phyloP scores from a whole-genome alignment of 768 basidiomycete genomes.

The Ramaria rubella region DNA sequence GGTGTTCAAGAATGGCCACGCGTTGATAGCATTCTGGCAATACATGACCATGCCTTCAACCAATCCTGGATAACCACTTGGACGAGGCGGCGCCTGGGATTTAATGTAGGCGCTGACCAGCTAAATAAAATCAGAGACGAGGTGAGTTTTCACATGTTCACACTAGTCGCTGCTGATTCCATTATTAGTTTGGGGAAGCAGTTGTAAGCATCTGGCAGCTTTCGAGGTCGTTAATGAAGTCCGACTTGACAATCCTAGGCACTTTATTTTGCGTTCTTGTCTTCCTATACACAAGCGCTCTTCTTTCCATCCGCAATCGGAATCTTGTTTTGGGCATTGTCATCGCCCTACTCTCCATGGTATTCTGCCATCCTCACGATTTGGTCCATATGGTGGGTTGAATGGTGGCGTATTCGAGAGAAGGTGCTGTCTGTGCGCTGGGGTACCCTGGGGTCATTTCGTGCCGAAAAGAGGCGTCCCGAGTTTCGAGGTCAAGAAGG shows the following conservation, averaged over 20 bases:
- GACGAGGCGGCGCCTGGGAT: conserved; percentile 54
- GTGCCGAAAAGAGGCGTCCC: conserved; percentile 61
- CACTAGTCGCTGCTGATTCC: background rate
- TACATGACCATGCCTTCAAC: conserved; percentile 83
- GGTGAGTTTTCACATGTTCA: conserved; percentile 31
- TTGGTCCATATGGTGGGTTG: conserved; percentile 84
- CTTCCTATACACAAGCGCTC: conserved; percentile 75
- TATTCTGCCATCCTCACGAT: conserved; percentile 74
- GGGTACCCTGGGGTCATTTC: conserved; percentile 70
- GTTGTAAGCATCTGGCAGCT: conserved; percentile 23
- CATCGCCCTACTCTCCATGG: conserved; percentile 62
- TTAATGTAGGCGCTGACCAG: conserved; percentile 38
- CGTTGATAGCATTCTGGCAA: conserved; percentile 71
- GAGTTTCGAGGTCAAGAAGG: conserved; percentile 1
- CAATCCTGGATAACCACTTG: conserved; percentile 71
- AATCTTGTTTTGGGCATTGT: conserved; percentile 59
- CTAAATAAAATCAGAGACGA: conserved; percentile 69
- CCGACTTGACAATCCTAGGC: conserved; percentile 29
- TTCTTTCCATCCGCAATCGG: conserved; percentile 71
- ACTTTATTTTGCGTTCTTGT: conserved; percentile 85
- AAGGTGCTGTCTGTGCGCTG: conserved; percentile 76
- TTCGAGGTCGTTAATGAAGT: background rate
- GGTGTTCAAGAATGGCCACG: conserved; percentile 66
- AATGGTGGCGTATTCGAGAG: conserved; percentile 88
- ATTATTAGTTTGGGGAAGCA: conserved; percentile 63